Conservation (phyloP, 2,329 filamentous ascomycete species). For the Fusarium sp. region DNA sequence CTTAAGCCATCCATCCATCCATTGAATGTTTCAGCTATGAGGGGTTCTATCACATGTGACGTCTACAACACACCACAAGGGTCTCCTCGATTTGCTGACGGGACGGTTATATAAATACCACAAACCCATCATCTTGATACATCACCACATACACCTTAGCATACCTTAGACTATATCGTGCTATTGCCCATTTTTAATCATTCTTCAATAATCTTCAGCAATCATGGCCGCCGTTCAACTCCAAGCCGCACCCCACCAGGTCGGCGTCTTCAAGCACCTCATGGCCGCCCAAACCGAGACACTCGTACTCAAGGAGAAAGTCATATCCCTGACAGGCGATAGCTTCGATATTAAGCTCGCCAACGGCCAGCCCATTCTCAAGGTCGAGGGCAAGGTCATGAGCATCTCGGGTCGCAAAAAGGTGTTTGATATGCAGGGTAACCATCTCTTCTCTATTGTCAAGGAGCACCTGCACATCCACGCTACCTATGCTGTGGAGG, state of each 20-base stretch:
- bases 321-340: slow-evolving; percentile 72
- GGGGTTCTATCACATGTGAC: slow-evolving; percentile 2
- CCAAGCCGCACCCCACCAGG: slow-evolving; percentile 47
- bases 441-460: slow-evolving; percentile 68
- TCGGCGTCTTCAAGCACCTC: slow-evolving; percentile 57
- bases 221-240: slow-evolving; percentile 43
- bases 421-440: slow-evolving; percentile 64
- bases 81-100: not conserved
- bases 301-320: slow-evolving; percentile 70
- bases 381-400: slow-evolving; percentile 67
- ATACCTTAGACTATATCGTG: not conserved
- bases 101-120: not conserved
- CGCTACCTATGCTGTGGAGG: slow-evolving; percentile 64
- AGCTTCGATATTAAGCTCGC: slow-evolving; percentile 71
- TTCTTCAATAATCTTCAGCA: not conserved
- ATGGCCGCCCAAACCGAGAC: slow-evolving; percentile 58
- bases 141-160: not conserved
- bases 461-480: slow-evolving; percentile 66
- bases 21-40: not conserved
- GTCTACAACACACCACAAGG: not conserved
- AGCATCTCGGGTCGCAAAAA: slow-evolving; percentile 67
- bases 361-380: slow-evolving; percentile 65
- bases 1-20: not conserved
- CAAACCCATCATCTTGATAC: not conserved
- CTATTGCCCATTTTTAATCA: not conserved